A percentile compares a stretch with the other conserved stretches of the same genome.
phyloP scores from a whole-genome alignment of 257 asterid species.

The Forsythia suspensa region DNA sequence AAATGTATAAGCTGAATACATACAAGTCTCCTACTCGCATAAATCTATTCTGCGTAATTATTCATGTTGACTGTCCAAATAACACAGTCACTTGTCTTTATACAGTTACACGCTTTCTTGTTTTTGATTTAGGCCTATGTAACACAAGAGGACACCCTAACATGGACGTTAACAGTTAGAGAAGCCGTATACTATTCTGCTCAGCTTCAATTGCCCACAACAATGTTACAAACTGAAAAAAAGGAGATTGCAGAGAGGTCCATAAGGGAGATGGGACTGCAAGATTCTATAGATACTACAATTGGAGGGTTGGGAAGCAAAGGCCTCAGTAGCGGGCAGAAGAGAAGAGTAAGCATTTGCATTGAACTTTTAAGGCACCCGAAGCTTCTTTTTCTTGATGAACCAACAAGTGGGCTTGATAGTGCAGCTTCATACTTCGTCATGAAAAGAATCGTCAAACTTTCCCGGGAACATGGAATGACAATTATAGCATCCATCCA shows the following conservation, averaged over 20 bases:
- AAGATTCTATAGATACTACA: conserved; percentile 46
- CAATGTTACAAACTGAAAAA: conserved; percentile 44
- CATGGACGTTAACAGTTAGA: conserved; percentile 58
- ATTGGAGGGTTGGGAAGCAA: conserved; percentile 53
- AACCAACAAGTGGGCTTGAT: conserved; percentile 72
- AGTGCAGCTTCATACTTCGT: conserved; percentile 56
- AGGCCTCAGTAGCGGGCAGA: conserved; percentile 61
- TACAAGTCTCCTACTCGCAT: neutral
- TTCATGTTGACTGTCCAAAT: neutral
- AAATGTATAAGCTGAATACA: too few species aligned
- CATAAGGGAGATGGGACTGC: conserved; percentile 58
- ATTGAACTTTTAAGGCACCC: conserved; percentile 59
- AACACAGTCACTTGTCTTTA: neutral
- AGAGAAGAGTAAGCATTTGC: conserved; percentile 67
- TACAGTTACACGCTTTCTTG: too few species aligned
- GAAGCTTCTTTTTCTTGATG: conserved; percentile 63
- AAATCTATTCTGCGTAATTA: neutral
- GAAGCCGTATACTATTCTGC: conserved; percentile 62
- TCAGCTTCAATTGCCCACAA: conserved; percentile 51
- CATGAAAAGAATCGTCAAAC: conserved; percentile 44
- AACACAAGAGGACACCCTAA: conserved; percentile 53
- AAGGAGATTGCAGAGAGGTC: conserved; percentile 45
- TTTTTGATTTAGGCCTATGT: conserved; percentile 46
- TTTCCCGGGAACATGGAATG: conserved; percentile 49
- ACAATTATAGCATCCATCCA: conserved; percentile 56